Evolutionary conservation across 495 filamentous ascomycete genomes (phyloP), one percentile per base, ranked within the genome.

Genomic region (Neurospora tetrasperma): DNA sequence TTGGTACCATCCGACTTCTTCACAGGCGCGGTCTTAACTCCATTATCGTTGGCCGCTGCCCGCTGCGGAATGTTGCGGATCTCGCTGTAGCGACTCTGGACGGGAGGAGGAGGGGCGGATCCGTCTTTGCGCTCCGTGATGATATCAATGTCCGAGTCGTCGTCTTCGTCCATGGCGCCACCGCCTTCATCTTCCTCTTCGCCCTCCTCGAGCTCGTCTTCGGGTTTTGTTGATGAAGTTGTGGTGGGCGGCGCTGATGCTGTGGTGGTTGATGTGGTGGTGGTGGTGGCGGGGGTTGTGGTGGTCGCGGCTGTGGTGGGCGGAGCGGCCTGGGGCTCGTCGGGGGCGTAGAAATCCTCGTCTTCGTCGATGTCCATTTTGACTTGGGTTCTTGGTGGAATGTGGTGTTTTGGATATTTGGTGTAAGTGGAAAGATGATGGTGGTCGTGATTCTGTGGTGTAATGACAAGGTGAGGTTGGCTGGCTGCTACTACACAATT

Each of bases 71-170:
- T 91, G 76, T 90, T 90, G 75, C 90, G 86, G 74, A 93, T 88
- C 72, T 88, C 86, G 78, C 86, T 88, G 74, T 90, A 90, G 72
- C 42, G 86, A 83, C 78, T 12, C 20, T 82, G 84, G 12, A 62
- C 54, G 0, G 54, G 54, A 87, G 88, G 84, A 77, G 89, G 85
- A 62, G 92, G 87, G 71, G 93, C 89, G 54, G 92, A 85, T 73
- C 91, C 91, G 70, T 94, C 93, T 81, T 96, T 92, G 42, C 88
- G 83, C 76, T 94, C 96, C 73, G 92, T 94, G 76, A 98, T 96
- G 77, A 99, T 96, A 77, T 98, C 94, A 76, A 99, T 92, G 74
- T 98, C 96, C 80, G 76, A 10, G 23, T 14, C 68, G 71, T 76
- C 72, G 46, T 88, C 87, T 75, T 94, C 93, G 69, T 93, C 90